Evolutionary conservation across 1,284 basidiomycete species (phyloP).

Genomic region (Trichosporon ovoides): DNA sequence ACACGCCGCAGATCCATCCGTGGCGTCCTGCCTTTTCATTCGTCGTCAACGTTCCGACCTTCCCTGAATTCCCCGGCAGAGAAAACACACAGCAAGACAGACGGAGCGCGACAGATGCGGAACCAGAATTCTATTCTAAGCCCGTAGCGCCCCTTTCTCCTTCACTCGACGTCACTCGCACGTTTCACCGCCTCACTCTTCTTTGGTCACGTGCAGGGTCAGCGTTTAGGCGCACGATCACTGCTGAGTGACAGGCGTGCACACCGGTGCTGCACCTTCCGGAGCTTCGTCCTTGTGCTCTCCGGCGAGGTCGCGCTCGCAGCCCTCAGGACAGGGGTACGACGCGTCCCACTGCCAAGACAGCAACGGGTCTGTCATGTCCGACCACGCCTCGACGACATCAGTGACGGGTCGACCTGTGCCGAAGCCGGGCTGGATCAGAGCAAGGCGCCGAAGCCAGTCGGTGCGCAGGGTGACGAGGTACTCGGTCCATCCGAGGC

Average conservation of each 20-base stretch:
- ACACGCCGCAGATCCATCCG: too few species aligned
- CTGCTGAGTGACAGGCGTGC: neutral
- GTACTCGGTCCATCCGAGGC: slow-evolving; percentile 8
- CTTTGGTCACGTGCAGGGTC: neutral
- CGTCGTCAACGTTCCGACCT: too few species aligned
- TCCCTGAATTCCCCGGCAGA: too few species aligned
- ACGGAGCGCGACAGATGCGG: too few species aligned
- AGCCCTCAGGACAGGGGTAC: neutral
- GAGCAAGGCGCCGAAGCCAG: slow-evolving; percentile 1
- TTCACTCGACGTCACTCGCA: too few species aligned
- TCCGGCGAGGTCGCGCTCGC: too few species aligned
- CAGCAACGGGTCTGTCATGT: neutral
- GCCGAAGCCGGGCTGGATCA: slow-evolving; percentile 7
- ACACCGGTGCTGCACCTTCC: neutral
- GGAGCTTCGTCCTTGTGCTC: too few species aligned
- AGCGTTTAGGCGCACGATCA: neutral
- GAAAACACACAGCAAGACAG: too few species aligned
- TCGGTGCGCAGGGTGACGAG: slow-evolving; percentile 1
- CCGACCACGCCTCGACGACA: neutral
- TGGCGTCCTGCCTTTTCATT: too few species aligned
- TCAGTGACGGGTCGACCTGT: neutral
- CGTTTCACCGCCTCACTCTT: neutral
- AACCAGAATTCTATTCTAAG: too few species aligned
- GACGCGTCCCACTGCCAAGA: neutral
- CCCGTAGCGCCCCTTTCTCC: too few species aligned